phyloP scores from a whole-genome alignment of 2,329 filamentous ascomycete species.

The Pseudogymnoascus sp. region DNA sequence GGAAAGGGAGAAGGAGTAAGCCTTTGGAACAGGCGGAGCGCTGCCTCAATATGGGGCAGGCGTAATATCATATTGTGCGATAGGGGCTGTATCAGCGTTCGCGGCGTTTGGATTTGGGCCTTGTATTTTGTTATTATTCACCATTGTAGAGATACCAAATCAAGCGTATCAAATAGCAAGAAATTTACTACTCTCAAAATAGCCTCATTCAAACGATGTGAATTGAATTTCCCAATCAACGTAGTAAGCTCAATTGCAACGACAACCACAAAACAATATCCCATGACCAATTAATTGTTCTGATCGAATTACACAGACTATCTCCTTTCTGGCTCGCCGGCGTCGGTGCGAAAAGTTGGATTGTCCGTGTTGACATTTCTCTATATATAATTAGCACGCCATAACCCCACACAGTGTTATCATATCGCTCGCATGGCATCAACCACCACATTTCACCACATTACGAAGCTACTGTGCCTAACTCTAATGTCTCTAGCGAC shows the following conservation, averaged over 20 bases:
- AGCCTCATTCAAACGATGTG: no score
- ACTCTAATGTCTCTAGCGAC: neutral
- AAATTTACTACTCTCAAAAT: neutral
- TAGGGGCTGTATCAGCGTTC: constrained; percentile 1
- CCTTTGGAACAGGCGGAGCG: neutral
- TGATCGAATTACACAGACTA: neutral
- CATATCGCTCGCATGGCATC: neutral
- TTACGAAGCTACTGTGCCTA: neutral
- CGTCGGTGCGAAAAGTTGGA: neutral
- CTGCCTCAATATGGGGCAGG: neutral
- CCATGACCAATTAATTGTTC: constrained; percentile 2
- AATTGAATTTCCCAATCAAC: neutral
- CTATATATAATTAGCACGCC: constrained; percentile 5
- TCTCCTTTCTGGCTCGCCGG: neutral
- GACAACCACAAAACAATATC: neutral
- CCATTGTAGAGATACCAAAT: neutral
- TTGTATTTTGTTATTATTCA: neutral
- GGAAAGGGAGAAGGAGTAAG: constrained; percentile 14
- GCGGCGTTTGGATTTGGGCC: neutral
- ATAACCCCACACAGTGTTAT: constrained; percentile 6
- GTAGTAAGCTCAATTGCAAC: neutral
- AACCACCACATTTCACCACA: constrained; percentile 2
- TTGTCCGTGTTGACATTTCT: constrained; percentile 1
- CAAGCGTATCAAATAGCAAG: neutral
- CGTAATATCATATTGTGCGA: neutral